phyloP scores from a whole-genome alignment of 2,329 filamentous ascomycete genomes.

The Ophiostoma sp. region DNA sequence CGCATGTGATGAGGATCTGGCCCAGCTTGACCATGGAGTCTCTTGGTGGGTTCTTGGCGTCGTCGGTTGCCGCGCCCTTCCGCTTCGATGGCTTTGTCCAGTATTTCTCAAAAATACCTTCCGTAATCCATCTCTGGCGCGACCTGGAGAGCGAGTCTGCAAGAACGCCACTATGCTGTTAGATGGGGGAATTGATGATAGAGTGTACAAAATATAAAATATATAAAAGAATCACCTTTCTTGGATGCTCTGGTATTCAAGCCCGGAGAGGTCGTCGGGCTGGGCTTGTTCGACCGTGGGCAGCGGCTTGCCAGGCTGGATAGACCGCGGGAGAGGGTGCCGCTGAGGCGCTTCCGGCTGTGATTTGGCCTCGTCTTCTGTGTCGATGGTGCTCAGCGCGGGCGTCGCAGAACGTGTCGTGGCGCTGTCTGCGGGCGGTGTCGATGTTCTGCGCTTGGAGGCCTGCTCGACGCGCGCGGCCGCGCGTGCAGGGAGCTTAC shows the following conservation, averaged over 20 bases:
- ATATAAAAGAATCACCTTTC: slow-evolving; percentile 56
- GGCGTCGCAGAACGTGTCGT: slow-evolving; percentile 46
- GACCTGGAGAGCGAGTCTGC: slow-evolving; percentile 68
- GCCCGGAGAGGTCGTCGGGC: slow-evolving; percentile 53
- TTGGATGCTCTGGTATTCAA: slow-evolving; percentile 67
- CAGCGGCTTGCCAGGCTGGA: slow-evolving; percentile 61
- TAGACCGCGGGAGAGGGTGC: slow-evolving; percentile 53
- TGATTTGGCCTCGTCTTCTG: slow-evolving; percentile 30
- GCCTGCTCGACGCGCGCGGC: slow-evolving; percentile 56
- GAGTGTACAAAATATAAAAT: neutral
- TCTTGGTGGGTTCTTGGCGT: slow-evolving; percentile 62
- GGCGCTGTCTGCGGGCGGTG: slow-evolving; percentile 41
- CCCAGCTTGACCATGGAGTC: slow-evolving; percentile 70
- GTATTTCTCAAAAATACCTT: slow-evolving; percentile 70
- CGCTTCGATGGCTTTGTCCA: slow-evolving; percentile 69
- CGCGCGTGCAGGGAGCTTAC: slow-evolving; percentile 59
- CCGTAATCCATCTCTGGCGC: slow-evolving; percentile 65
- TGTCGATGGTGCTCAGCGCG: slow-evolving; percentile 32
- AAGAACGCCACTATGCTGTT: slow-evolving; percentile 59
- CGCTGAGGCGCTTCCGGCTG: slow-evolving; percentile 29
- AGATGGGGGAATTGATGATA: slow-evolving; percentile 27
- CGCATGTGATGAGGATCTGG: slow-evolving; percentile 66
- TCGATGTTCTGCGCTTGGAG: slow-evolving; percentile 55
- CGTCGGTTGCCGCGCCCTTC: slow-evolving; percentile 59
- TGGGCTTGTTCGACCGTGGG: slow-evolving; percentile 67